Percentiles rank a stretch among this genome's conserved stretches.
Conservation (phyloP, 192 early-diverging fungal genomes). For the Pecoramyces ruminantium region DNA sequence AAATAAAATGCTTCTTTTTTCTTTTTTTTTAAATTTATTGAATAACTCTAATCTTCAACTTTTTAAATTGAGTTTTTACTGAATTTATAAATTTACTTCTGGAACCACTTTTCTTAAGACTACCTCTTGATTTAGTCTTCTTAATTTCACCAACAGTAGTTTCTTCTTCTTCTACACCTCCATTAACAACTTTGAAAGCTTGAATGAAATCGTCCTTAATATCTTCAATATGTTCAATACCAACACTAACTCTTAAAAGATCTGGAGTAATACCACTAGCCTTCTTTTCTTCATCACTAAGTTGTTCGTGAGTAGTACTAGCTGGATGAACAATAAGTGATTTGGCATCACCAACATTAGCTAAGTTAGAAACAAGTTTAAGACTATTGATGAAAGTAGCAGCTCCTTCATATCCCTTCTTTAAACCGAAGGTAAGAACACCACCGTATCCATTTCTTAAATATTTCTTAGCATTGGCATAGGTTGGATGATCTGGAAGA, state of each 20-base stretch:
- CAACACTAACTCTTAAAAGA: conserved; percentile 68
- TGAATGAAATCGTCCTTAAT: not conserved
- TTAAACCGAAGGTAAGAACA: conserved; percentile 61
- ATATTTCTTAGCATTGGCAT: conserved; percentile 69
- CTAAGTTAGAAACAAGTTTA: conserved; percentile 69
- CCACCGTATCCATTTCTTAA: conserved; percentile 69
- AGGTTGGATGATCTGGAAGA: conserved; percentile 55
- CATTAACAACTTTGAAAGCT: too few relatives aligned
- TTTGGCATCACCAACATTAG: conserved; percentile 87
- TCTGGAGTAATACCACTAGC: conserved; percentile 62
- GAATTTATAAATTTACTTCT: too few relatives aligned
- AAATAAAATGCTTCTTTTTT: too few relatives aligned
- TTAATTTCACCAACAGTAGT: too few relatives aligned
- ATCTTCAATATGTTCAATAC: conserved; percentile 54
- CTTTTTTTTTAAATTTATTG: too few relatives aligned
- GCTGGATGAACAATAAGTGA: conserved; percentile 76
- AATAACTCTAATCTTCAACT: too few relatives aligned
- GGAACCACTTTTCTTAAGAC: too few relatives aligned
- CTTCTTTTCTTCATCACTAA: conserved; percentile 63
- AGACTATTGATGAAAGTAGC: conserved; percentile 63
- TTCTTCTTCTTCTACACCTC: too few relatives aligned
- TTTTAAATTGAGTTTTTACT: too few relatives aligned
- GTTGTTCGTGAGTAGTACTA: conserved; percentile 75
- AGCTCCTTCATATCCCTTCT: conserved; percentile 23
- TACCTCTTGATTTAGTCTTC: too few relatives aligned